Evolutionary conservation across 2,329 filamentous ascomycete genomes (phyloP).

Genomic region (Colletotrichum tanaceti): DNA sequence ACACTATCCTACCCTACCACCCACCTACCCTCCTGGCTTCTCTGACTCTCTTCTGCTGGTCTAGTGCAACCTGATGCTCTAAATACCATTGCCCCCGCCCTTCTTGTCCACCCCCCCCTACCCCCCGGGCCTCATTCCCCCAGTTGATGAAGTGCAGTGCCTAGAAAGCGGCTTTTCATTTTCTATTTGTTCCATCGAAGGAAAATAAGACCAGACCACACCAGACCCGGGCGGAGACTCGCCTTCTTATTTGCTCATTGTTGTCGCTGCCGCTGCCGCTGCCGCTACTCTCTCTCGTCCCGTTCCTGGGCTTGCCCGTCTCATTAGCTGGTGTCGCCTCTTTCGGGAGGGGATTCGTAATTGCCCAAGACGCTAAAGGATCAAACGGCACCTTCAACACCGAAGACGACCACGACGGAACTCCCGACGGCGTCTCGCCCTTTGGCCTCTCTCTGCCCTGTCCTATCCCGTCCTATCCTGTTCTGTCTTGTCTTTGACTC

Average conservation of each 20-base stretch:
- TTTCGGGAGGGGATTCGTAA: constrained; percentile 41
- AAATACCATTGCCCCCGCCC: constrained; percentile 28
- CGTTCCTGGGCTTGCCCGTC: constrained; percentile 35
- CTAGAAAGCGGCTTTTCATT: background rate
- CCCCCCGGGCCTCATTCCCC: constrained; percentile 1
- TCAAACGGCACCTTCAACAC: constrained; percentile 36
- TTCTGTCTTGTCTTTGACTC: too few species aligned
- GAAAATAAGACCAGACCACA: background rate
- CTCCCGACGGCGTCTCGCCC: constrained; percentile 25
- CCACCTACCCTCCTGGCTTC: background rate
- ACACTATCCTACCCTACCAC: too few species aligned
- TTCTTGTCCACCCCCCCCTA: too few species aligned
- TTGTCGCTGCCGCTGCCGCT: constrained; percentile 1
- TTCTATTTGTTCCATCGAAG: background rate
- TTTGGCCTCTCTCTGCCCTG: background rate
- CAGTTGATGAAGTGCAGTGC: constrained; percentile 1
- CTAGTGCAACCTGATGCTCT: constrained; percentile 29
- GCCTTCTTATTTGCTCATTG: constrained; percentile 22
- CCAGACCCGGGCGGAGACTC: constrained; percentile 13
- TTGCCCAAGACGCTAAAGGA: constrained; percentile 43
- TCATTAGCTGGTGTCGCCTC: constrained; percentile 32
- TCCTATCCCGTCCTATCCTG: too few species aligned
- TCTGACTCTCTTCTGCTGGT: background rate
- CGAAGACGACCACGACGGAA: constrained; percentile 4
- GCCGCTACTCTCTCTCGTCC: constrained; percentile 19